These are phyloP conservation scores for Umbelopsis vinacea DNA, from an alignment of 192 early-diverging fungal genomes.

Conservation along the genomic window DNA sequence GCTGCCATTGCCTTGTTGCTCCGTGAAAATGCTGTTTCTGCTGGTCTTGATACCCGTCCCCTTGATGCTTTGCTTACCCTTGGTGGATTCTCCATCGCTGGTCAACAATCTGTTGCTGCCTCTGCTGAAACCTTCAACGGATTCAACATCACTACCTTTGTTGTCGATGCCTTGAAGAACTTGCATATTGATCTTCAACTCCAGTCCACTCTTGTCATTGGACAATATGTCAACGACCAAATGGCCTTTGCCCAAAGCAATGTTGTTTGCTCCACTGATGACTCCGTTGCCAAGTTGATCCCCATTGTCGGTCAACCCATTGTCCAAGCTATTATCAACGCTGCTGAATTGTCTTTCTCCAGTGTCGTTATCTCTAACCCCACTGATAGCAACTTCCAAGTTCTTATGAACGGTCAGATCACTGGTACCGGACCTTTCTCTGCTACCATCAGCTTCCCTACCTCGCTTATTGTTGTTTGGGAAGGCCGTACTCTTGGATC, in stretches of 20 bases:
- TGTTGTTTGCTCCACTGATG: slow-evolving; percentile 53
- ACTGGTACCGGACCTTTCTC: slow-evolving; percentile 51
- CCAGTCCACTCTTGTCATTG: slow-evolving; percentile 48
- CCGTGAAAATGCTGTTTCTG: slow-evolving; percentile 47
- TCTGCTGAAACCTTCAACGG: slow-evolving; percentile 40
- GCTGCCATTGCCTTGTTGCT: slow-evolving; percentile 51
- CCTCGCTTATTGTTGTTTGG: slow-evolving; percentile 44
- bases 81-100: slow-evolving; percentile 42
- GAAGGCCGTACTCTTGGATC: slow-evolving; percentile 47
- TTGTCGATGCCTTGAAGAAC: slow-evolving; percentile 50
- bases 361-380: slow-evolving; percentile 41
- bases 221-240: slow-evolving; percentile 50
- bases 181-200: slow-evolving; percentile 57
- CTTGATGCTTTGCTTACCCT: slow-evolving; percentile 51
- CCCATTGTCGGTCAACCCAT: slow-evolving; percentile 61
- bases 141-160: slow-evolving; percentile 51
- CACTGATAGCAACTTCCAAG: slow-evolving; percentile 48
- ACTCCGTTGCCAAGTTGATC: slow-evolving; percentile 50
- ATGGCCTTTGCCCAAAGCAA: slow-evolving; percentile 46
- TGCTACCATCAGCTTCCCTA: slow-evolving; percentile 51
- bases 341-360: slow-evolving; percentile 43
- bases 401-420: slow-evolving; percentile 52
- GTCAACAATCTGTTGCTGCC: slow-evolving; percentile 33
- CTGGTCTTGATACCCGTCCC: slow-evolving; percentile 47
- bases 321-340: slow-evolving; percentile 55